Evolutionary conservation across 2,329 filamentous ascomycete genomes (phyloP).

Genomic region (Golovinomyces cichoracearum): DNA sequence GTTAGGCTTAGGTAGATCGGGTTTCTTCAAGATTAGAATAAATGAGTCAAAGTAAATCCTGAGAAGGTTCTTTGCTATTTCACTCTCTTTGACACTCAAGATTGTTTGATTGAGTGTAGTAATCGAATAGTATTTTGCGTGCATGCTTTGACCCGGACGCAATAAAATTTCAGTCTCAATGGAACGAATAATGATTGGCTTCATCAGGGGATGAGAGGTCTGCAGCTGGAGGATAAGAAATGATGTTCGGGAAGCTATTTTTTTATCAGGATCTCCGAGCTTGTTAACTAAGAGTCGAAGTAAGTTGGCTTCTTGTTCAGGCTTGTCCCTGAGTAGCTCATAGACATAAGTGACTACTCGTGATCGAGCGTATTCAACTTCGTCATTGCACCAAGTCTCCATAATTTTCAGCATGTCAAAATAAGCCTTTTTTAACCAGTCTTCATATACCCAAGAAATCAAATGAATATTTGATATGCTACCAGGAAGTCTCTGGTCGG

Average conservation of each 20-base stretch:
- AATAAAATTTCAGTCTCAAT: constrained; percentile 76
- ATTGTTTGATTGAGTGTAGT: constrained; percentile 96
- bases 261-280: constrained; percentile 79
- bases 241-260: constrained; percentile 79
- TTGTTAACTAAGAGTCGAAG: constrained; percentile 85
- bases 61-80: constrained; percentile 54
- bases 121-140: constrained; percentile 84
- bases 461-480: constrained; percentile 51
- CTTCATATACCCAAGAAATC: constrained; percentile 73
- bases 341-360: constrained; percentile 77
- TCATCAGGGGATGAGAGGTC: constrained; percentile 79
- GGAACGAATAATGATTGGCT: constrained; percentile 55
- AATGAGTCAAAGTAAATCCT: constrained; percentile 87
- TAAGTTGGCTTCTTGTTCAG: constrained; percentile 88
- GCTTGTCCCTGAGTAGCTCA: constrained; percentile 77
- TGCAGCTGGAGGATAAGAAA: constrained; percentile 83
- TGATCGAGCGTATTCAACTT: constrained; percentile 77
- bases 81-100: constrained; percentile 57
- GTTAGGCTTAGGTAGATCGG: constrained; percentile 13
- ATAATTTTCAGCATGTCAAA: constrained; percentile 82
- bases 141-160: constrained; percentile 59
- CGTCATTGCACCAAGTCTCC: constrained; percentile 80
- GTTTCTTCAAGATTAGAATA: constrained; percentile 46
- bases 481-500: constrained; percentile 44
- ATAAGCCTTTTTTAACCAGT: constrained; percentile 82